Conservation (phyloP, 177 flowering plant genomes). For the Tripterygium wilfordii region DNA sequence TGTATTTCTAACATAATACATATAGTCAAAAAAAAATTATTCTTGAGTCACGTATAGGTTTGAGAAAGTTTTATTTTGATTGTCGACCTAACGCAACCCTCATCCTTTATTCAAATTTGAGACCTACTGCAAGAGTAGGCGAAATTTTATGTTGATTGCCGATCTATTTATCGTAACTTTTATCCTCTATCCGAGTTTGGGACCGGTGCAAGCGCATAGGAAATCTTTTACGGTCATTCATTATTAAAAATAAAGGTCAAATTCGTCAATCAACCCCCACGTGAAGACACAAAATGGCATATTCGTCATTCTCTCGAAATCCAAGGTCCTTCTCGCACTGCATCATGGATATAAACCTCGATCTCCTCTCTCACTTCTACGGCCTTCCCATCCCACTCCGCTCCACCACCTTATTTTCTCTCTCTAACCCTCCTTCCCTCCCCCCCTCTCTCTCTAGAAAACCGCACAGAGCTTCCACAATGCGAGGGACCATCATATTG, state of each 20-base stretch:
- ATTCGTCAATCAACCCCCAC: conserved; percentile 7
- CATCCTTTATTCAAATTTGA: no score
- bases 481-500: conserved; percentile 14
- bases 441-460: neutral
- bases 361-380: neutral
- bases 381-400: no score
- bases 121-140: no score
- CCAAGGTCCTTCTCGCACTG: conserved; percentile 1
- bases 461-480: conserved; percentile 3
- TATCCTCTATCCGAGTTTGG: neutral
- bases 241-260: neutral
- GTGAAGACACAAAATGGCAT: conserved; percentile 13
- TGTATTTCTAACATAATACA: no score
- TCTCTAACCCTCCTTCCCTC: no score
- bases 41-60: no score
- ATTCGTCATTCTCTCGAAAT: conserved; percentile 1
- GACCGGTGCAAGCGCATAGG: no score
- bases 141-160: neutral
- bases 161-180: conserved; percentile 13
- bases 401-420: neutral
- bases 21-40: no score
- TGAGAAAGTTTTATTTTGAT: no score
- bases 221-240: no score
- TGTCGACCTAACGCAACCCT: no score
- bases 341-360: conserved; percentile 23